Conservation (phyloP, 257 asterid species). For the Rauvolfia tetraphylla region DNA sequence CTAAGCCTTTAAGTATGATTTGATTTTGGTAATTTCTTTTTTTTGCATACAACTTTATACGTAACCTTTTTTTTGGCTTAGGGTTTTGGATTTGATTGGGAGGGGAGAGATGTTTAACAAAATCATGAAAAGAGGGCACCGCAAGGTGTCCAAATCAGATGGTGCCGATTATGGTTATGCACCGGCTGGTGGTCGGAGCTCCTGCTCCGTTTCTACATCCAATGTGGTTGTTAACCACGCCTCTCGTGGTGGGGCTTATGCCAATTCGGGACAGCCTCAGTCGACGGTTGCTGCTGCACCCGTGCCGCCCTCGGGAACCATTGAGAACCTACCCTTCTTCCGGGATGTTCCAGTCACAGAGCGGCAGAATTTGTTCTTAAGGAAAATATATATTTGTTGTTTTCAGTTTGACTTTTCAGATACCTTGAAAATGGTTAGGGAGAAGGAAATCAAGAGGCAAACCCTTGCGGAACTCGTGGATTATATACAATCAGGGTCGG, state of each 20-base stretch:
- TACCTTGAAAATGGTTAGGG: slow-evolving; percentile 45
- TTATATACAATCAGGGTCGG: slow-evolving; percentile 54
- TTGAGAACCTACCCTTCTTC: slow-evolving; percentile 60
- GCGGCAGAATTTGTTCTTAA: slow-evolving; percentile 52
- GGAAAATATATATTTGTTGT: slow-evolving; percentile 65
- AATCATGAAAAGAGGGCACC: slow-evolving; percentile 45
- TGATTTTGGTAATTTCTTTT: not conserved
- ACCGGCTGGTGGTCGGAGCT: slow-evolving; percentile 30
- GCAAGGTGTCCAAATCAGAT: slow-evolving; percentile 40
- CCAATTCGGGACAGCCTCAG: slow-evolving; percentile 23
- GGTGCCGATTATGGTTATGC: slow-evolving; percentile 28
- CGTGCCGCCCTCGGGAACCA: slow-evolving; percentile 31
- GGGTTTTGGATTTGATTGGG: slow-evolving; percentile 34
- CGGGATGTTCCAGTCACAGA: slow-evolving; percentile 54
- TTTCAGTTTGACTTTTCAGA: slow-evolving; percentile 53
- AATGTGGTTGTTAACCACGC: slow-evolving; percentile 48
- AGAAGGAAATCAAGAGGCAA: slow-evolving; percentile 70
- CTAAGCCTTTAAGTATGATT: slow-evolving; percentile 11
- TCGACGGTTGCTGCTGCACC: slow-evolving; percentile 14
- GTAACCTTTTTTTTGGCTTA: slow-evolving; percentile 18
- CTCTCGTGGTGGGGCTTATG: slow-evolving; percentile 32
- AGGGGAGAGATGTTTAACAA: slow-evolving; percentile 37
- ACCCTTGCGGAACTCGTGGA: slow-evolving; percentile 68
- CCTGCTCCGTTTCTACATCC: slow-evolving; percentile 41
- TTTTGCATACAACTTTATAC: not conserved